Evolutionary conservation across 129 eudicot species (phyloP).

Genomic region (Solidago caesia): DNA sequence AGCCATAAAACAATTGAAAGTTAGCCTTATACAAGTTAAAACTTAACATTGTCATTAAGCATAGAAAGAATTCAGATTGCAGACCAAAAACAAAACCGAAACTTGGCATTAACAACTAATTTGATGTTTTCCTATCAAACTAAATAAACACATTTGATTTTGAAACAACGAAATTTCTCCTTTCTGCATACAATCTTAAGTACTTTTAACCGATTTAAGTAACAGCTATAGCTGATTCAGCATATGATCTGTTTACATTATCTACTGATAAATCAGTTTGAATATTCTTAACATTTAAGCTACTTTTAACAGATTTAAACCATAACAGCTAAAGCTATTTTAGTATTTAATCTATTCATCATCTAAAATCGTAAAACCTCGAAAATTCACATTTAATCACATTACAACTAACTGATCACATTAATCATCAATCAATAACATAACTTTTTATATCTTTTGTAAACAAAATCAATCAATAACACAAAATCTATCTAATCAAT

Average conservation of each 20-base stretch:
- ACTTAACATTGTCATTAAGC: constrained; percentile 7
- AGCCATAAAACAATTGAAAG: constrained; percentile 8
- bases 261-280: not conserved
- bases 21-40: too few species aligned
- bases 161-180: not conserved
- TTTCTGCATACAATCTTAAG: not conserved
- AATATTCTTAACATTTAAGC: not conserved
- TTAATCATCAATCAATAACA: not conserved
- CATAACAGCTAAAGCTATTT: not conserved
- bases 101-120: not conserved
- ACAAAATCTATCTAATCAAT: not conserved
- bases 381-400: not conserved
- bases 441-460: not conserved
- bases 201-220: constrained; percentile 4
- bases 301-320: not conserved
- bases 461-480: not conserved
- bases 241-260: not conserved
- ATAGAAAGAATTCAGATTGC: constrained; percentile 1
- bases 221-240: constrained; percentile 13
- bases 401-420: not conserved
- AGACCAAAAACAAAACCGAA: not conserved
- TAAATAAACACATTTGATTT: not conserved
- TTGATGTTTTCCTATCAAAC: constrained; percentile 9
- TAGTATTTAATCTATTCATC: not conserved
- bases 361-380: too few species aligned